These are phyloP conservation scores for Diutina catenulata DNA, from an alignment of 1,139 yeast genomes.

Conservation along the genomic window DNA sequence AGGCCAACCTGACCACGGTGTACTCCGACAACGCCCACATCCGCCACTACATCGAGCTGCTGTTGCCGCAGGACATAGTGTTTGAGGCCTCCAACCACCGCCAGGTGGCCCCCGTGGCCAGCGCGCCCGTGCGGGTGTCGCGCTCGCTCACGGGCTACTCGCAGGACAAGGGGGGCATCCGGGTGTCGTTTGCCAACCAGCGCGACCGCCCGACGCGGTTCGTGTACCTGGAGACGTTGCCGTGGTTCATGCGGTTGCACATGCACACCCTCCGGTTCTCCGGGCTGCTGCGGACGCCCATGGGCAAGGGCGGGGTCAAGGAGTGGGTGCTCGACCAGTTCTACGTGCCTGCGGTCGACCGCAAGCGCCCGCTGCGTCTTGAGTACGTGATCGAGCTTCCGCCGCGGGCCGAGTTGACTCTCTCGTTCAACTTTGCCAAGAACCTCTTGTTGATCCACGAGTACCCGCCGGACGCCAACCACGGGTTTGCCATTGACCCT, in stretches of 20 bases:
- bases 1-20: slow-evolving; percentile 2
- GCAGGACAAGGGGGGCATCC: slow-evolving; percentile 81
- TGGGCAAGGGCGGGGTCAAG: slow-evolving; percentile 2
- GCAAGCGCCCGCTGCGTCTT: slow-evolving; percentile 72
- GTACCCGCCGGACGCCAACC: slow-evolving; percentile 98
- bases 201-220: slow-evolving; percentile 46
- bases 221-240: slow-evolving; percentile 69
- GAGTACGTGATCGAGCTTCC: slow-evolving; percentile 62
- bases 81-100: slow-evolving; percentile 26
- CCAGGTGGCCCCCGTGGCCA: slow-evolving; percentile 19
- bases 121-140: slow-evolving; percentile 64
- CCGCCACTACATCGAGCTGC: background rate
- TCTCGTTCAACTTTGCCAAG: slow-evolving; percentile 79
- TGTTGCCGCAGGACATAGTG: slow-evolving; percentile 3
- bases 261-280: slow-evolving; percentile 44
- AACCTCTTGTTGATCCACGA: slow-evolving; percentile 76
- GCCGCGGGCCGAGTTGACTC: slow-evolving; percentile 44
- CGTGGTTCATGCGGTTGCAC: slow-evolving; percentile 88
- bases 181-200: slow-evolving; percentile 44
- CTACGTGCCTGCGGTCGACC: slow-evolving; percentile 70
- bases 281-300: slow-evolving; percentile 7
- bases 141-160: slow-evolving; percentile 89
- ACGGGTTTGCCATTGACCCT: slow-evolving; percentile 91
- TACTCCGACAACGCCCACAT: background rate
- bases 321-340: slow-evolving; percentile 27